phyloP scores from a whole-genome alignment of 352 stramenopile species.

The Phytophthora sp. region DNA sequence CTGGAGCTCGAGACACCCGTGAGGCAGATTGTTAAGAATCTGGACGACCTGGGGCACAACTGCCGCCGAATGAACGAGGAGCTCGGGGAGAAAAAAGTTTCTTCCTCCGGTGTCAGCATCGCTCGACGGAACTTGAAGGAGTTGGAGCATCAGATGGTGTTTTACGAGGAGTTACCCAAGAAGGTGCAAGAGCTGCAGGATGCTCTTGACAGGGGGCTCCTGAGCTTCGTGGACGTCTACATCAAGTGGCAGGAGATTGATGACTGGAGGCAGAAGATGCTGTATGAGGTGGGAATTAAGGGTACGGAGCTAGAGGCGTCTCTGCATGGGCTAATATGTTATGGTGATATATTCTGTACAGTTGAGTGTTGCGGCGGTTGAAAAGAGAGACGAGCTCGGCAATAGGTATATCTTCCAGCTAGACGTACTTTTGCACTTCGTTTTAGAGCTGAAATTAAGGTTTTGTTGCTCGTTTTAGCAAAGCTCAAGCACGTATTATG shows the following conservation, averaged over 20 bases:
- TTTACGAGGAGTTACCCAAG: conserved; percentile 77
- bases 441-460: background rate
- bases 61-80: conserved; percentile 87
- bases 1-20: conserved; percentile 77
- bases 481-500: conserved; percentile 70
- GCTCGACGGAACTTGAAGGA: conserved; percentile 83
- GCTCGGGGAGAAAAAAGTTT: conserved; percentile 81
- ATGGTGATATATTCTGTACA: too few relatives aligned
- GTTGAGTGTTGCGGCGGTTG: conserved; percentile 56
- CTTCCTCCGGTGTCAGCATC: conserved; percentile 76
- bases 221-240: conserved; percentile 71
- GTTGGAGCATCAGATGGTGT: conserved; percentile 80
- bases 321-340: too few relatives aligned
- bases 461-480: conserved; percentile 39
- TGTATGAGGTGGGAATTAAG: conserved; percentile 70
- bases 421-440: background rate
- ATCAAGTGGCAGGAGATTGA: conserved; percentile 74
- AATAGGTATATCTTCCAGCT: conserved; percentile 47
- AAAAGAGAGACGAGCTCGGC: conserved; percentile 78
- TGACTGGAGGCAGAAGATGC: conserved; percentile 85
- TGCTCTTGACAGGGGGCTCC: conserved; percentile 52
- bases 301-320: background rate
- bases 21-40: conserved; percentile 62
- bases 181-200: conserved; percentile 66
- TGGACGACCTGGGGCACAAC: conserved; percentile 59